Base-by-base conservation (phyloP, 441 rosid species). In the Isatis lusitanica region DNA sequence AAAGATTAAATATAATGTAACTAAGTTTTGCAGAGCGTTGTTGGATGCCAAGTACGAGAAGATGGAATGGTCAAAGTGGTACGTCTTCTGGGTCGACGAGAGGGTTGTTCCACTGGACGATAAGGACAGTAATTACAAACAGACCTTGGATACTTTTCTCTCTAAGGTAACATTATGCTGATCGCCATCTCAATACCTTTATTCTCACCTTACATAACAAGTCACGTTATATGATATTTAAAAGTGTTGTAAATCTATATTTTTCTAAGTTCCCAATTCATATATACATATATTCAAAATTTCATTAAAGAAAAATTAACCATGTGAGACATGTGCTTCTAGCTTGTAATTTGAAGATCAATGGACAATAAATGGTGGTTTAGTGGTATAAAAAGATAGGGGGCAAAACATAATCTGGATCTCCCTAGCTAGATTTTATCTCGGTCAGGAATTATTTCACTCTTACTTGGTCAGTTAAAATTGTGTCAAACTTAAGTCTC, bases 31-130 rank as follows among this genome's bases (percentile, higher is more conserved):
- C 77, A 88, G 98, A 89, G 82, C 90, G 73, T 67, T 91, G 66
- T 67, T 79, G 71, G 84, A 86, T 60, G 77, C 88, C 18, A 90
- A 87, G 2, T 90, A 82, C 30, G 10, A 78, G 0, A 60, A 78
- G 85, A 85, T 88, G 17, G 92, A 90, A 6, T 94, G 98, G 98
- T 86, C 90, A 43, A 88, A 86, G 65, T 94, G 97, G 96, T 87
- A 87, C 43, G 85, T 94, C 2, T 88, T 94, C 21, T 94, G 95
- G 98, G 85, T 88, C 5, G 97, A 94, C 35, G 98, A 94, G 79
- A 87, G 97, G 61, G 98, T 91, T 65, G 93, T 84, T 70, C 91
- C 96, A 1, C 88, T 79, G 77, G 87, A 86, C 82, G 84, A 90
- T 66, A 78, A 35, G 0, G 90, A 94, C 73, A 90, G 97, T 53